Conservation (phyloP, 192 early-diverging fungal species). For the Coemansia sp. region DNA sequence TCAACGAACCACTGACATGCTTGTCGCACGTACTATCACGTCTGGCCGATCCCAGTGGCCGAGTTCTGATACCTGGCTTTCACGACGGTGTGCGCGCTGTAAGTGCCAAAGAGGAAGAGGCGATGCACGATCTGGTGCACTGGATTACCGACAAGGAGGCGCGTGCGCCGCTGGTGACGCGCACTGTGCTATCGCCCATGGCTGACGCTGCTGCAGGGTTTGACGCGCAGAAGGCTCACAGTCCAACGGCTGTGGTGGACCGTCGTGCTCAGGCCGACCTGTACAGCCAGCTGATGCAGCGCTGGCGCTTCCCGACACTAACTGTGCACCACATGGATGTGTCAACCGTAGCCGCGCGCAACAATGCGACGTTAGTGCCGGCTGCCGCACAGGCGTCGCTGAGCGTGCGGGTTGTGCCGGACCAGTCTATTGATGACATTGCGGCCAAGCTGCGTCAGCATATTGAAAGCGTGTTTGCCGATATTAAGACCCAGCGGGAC, state of each 20-base stretch:
- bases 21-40: conserved; percentile 64
- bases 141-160: conserved; percentile 38
- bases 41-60: conserved; percentile 58
- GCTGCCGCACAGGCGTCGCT: conserved; percentile 64
- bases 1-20: conserved; percentile 67
- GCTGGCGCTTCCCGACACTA: conserved; percentile 72
- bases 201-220: background rate
- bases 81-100: conserved; percentile 64
- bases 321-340: conserved; percentile 76
- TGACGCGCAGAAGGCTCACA: background rate
- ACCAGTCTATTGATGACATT: conserved; percentile 67
- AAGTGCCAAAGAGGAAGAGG: conserved; percentile 54
- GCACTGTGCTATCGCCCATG: conserved; percentile 8
- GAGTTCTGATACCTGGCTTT: conserved; percentile 67
- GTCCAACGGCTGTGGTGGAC: background rate
- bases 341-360: conserved; percentile 59
- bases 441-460: conserved; percentile 57
- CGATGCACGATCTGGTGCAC: conserved; percentile 51
- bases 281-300: conserved; percentile 64
- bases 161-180: conserved; percentile 35
- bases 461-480: conserved; percentile 56
- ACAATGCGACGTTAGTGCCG: conserved; percentile 69
- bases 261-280: conserved; percentile 17
- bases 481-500: conserved; percentile 9
- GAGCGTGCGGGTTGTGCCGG: conserved; percentile 75